Evolutionary conservation across 305 asterid species (phyloP).

Genomic region (Rubia peregrina): DNA sequence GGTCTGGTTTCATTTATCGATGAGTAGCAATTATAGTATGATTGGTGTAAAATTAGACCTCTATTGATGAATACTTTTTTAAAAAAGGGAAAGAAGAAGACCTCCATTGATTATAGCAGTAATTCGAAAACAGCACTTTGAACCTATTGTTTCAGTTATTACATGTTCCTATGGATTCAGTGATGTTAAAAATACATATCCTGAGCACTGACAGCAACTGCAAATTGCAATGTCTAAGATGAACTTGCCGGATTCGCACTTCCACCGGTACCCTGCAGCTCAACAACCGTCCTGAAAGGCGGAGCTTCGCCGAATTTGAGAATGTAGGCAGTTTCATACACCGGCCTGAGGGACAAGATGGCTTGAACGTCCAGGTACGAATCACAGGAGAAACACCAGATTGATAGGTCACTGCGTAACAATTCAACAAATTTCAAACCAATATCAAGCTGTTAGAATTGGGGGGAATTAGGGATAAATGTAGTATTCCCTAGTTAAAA

Average conservation of each 20-base stretch:
- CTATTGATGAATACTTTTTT: no score
- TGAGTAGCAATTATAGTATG: no score
- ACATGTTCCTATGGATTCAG: not conserved
- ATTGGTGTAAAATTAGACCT: no score
- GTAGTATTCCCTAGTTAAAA: not conserved
- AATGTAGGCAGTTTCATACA: conserved; percentile 65
- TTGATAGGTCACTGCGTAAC: conserved; percentile 63
- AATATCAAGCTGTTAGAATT: not conserved
- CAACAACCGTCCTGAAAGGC: conserved; percentile 35
- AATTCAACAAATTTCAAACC: not conserved
- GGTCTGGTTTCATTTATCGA: no score
- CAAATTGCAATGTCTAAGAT: not conserved
- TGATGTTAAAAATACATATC: no score
- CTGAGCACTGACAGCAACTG: no score
- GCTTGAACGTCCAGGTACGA: conserved; percentile 77
- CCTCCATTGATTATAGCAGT: not conserved
- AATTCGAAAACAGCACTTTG: not conserved
- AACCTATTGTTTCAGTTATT: not conserved
- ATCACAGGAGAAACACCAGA: conserved; percentile 88
- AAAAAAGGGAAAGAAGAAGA: no score
- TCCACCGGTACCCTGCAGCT: conserved; percentile 15
- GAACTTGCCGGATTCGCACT: conserved; percentile 5
- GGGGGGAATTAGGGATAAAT: not conserved
- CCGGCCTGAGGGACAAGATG: conserved; percentile 46
- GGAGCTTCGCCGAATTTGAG: conserved; percentile 75